Conservation (phyloP, 1,284 basidiomycete genomes). For the Fomitopsis betulina region DNA sequence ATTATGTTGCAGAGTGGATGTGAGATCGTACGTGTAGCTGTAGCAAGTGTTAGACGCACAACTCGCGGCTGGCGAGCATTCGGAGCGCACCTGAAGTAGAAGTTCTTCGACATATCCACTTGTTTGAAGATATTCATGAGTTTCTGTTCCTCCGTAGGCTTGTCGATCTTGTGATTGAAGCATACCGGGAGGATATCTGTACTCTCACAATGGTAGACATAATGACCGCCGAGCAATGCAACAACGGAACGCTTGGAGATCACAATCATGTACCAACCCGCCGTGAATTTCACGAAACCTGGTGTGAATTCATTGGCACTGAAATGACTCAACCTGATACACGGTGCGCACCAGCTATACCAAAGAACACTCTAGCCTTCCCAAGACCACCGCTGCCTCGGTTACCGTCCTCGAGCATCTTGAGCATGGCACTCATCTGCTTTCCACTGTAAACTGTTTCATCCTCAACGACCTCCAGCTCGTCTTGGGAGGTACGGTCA, state of each 20-base stretch:
- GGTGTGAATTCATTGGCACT: background rate
- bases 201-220: slow-evolving; percentile 95
- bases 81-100: slow-evolving; percentile 86
- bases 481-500: slow-evolving; percentile 76
- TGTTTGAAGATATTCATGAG: slow-evolving; percentile 94
- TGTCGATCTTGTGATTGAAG: slow-evolving; percentile 75
- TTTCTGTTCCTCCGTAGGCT: slow-evolving; percentile 79
- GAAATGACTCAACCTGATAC: background rate
- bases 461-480: slow-evolving; percentile 80
- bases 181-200: slow-evolving; percentile 80
- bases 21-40: slow-evolving; percentile 96
- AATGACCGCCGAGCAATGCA: slow-evolving; percentile 93
- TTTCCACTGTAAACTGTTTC: slow-evolving; percentile 82
- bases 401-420: slow-evolving; percentile 95
- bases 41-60: background rate
- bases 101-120: slow-evolving; percentile 98
- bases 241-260: slow-evolving; percentile 91
- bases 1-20: slow-evolving; percentile 92
- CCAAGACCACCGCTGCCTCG: slow-evolving; percentile 84
- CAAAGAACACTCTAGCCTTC: slow-evolving; percentile 78
- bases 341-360: slow-evolving; percentile 53
- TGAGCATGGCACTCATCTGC: slow-evolving; percentile 87
- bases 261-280: slow-evolving; percentile 89
- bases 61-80: background rate
- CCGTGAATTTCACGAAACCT: slow-evolving; percentile 90